Conservation (phyloP, 139 green algal species). For the Volvox reticuliferus region DNA sequence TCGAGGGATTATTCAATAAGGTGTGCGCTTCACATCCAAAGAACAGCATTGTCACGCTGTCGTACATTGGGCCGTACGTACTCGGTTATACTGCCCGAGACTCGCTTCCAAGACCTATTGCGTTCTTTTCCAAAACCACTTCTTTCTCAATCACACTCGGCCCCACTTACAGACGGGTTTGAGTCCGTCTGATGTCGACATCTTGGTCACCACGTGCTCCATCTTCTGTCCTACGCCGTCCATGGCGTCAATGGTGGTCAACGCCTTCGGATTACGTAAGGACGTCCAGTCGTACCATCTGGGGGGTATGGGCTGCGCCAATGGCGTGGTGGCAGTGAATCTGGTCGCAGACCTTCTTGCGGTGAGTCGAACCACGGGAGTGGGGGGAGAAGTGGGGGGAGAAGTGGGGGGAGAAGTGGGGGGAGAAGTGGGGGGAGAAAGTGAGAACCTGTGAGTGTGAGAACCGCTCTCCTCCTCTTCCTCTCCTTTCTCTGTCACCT, state of each 20-base stretch:
- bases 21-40: not conserved
- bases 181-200: slow-evolving; percentile 65
- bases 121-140: not conserved
- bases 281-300: slow-evolving; percentile 69
- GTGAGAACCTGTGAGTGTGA: not conserved
- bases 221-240: slow-evolving; percentile 89
- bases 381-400: not conserved
- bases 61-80: not conserved
- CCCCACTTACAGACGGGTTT: slow-evolving; percentile 48
- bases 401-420: not conserved
- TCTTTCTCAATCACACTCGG: too few species aligned
- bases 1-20: slow-evolving; percentile 49
- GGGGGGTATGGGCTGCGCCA: slow-evolving; percentile 87
- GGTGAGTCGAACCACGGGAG: slow-evolving; percentile 10
- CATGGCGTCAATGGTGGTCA: slow-evolving; percentile 84
- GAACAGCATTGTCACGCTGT: too few species aligned
- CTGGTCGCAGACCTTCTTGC: slow-evolving; percentile 79
- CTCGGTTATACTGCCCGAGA: not conserved
- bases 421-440: not conserved
- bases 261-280: slow-evolving; percentile 76
- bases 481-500: too few species aligned
- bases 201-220: slow-evolving; percentile 69
- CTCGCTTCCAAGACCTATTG: not conserved
- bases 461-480: too few species aligned
- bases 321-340: slow-evolving; percentile 83